phyloP scores from a whole-genome alignment of 768 basidiomycete genomes.

The Hortiboletus campestris region DNA sequence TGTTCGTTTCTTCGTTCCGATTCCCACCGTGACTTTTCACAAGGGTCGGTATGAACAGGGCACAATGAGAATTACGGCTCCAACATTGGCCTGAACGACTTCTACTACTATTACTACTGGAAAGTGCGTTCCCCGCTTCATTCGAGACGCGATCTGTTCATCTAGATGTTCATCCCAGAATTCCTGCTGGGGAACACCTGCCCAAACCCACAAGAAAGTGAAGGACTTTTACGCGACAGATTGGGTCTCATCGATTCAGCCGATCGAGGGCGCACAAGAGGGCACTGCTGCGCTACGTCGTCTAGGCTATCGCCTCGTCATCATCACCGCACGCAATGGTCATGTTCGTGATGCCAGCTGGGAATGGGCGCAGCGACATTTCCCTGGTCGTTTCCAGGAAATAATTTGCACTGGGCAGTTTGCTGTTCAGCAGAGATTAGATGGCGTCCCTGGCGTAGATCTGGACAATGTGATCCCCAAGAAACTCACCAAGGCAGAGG shows the following conservation, averaged over 20 bases:
- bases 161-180: slow-evolving; percentile 33
- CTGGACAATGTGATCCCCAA: slow-evolving; percentile 42
- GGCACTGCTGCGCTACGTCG: slow-evolving; percentile 53
- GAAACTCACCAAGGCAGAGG: slow-evolving; percentile 69
- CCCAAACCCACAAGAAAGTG: slow-evolving; percentile 59
- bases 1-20: slow-evolving; percentile 37
- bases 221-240: slow-evolving; percentile 55
- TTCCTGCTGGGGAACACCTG: slow-evolving; percentile 58
- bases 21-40: neutral
- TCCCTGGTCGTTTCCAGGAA: slow-evolving; percentile 60
- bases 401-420: slow-evolving; percentile 77
- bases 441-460: slow-evolving; percentile 4
- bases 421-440: slow-evolving; percentile 41
- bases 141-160: neutral
- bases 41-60: slow-evolving; percentile 41
- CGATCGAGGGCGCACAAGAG: slow-evolving; percentile 62
- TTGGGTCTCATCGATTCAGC: slow-evolving; percentile 44
- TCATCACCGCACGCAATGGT: slow-evolving; percentile 71
- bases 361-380: slow-evolving; percentile 65
- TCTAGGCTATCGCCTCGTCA: slow-evolving; percentile 66
- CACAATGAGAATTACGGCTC: slow-evolving; percentile 62
- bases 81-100: slow-evolving; percentile 49
- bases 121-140: slow-evolving; percentile 41
- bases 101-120: slow-evolving; percentile 79
- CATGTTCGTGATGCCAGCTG: slow-evolving; percentile 56